phyloP scores from a whole-genome alignment of 805 yeast species.

The Monosporozyma aquatica region DNA sequence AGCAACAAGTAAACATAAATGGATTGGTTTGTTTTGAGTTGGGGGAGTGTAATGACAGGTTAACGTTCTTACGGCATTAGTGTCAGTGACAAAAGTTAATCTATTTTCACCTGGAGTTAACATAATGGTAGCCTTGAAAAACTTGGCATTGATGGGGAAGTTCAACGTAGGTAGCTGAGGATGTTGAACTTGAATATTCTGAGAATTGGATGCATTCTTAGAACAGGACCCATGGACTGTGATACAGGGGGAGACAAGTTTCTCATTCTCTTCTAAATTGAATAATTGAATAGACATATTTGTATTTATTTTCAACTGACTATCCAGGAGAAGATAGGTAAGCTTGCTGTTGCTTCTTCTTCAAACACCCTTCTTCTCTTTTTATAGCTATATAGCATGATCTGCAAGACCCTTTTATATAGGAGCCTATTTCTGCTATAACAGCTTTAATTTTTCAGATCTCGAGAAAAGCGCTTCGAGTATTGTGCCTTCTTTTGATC shows the following conservation, averaged over 20 bases:
- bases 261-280: conserved; percentile 28
- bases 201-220: conserved; percentile 16
- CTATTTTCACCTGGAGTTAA: conserved; percentile 61
- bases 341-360: too few relatives aligned
- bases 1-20: conserved; percentile 68
- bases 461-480: neutral
- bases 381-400: too few relatives aligned
- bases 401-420: neutral
- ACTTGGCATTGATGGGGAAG: conserved; percentile 58
- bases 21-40: conserved; percentile 63
- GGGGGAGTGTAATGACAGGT: conserved; percentile 46
- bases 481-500: too few relatives aligned
- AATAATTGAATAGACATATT: conserved; percentile 19
- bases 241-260: conserved; percentile 41
- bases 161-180: conserved; percentile 49
- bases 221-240: conserved; percentile 41
- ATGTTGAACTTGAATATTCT: conserved; percentile 37
- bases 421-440: too few relatives aligned
- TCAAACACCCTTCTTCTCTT: too few relatives aligned
- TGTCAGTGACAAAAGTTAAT: conserved; percentile 40
- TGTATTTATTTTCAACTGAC: too few relatives aligned
- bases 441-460: too few relatives aligned
- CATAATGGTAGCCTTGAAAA: conserved; percentile 68
- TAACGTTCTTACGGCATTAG: conserved; percentile 30
- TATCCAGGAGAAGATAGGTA: too few relatives aligned